Base-by-base conservation (phyloP, 805 yeast genomes). In the Yamadazyma insecticola region DNA sequence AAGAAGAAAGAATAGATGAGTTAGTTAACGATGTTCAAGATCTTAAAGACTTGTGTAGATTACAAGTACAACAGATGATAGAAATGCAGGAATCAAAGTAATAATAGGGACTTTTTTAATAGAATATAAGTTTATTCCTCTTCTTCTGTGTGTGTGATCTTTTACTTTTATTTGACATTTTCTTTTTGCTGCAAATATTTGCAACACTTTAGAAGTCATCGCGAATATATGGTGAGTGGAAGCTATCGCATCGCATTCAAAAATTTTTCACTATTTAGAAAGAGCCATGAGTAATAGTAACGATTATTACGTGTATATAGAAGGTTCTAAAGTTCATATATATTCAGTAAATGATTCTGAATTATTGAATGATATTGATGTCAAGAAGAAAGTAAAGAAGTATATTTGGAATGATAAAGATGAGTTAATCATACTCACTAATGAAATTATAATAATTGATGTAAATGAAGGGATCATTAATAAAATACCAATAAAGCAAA, bases 61-160 rank as follows among this genome's bases (percentile, higher is more conserved):
- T 73, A 40, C 98, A 90, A 56, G 89, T 90, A 26, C 94, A 85
- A 53, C 92, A 89, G 43, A 70, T 90, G 74, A 78, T 87, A 26
- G 81, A 73, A 25, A 44, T 82, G 45, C 84, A 80, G 42, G 55
- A 46, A 22, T 25, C 28, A 15, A 39, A 34, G 23, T 28, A 31
- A 26, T 7, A 22, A 10, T 11, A 22, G n/a, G 13, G 13, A 22
- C 24, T 22, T 12, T 12, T 6, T 6, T 22, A 18, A 18, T 18
- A n/a, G n/a, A n/a, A n/a, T n/a, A n/a, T n/a, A n/a, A n/a, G n/a
- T n/a, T n/a, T n/a, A n/a, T n/a, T n/a, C n/a, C n/a, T n/a, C n/a
- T n/a, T n/a, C n/a, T n/a, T n/a, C n/a, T n/a, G n/a, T n/a, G n/a
- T n/a, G n/a, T n/a, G n/a, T n/a, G n/a, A n/a, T n/a, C n/a, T n/a